phyloP scores from a whole-genome alignment of 2,329 filamentous ascomycete species.

The Neonectria magnoliae region DNA sequence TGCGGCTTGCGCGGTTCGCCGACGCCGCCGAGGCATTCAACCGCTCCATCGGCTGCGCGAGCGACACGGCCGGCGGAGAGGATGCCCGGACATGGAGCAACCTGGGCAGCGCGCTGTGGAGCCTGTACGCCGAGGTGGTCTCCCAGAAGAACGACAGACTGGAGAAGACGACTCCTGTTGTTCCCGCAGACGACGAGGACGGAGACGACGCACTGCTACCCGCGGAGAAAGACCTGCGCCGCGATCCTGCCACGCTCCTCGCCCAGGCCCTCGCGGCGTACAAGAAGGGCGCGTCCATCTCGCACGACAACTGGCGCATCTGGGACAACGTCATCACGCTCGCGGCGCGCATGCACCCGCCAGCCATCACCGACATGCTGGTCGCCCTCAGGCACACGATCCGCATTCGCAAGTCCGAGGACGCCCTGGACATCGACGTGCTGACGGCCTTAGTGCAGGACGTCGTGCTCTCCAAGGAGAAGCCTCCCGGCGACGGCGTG shows the following conservation, averaged over 20 bases:
- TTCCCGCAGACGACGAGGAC: conserved; percentile 40
- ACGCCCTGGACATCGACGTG: conserved; percentile 79
- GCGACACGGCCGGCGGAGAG: conserved; percentile 75
- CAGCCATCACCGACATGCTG: conserved; percentile 79
- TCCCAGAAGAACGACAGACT: conserved; percentile 48
- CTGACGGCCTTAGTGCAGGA: conserved; percentile 78
- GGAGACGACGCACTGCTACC: conserved; percentile 34
- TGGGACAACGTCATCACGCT: conserved; percentile 97
- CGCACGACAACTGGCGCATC: conserved; percentile 88
- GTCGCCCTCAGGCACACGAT: conserved; percentile 79
- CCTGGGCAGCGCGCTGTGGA: conserved; percentile 83
- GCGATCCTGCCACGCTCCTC: conserved; percentile 70
- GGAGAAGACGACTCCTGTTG: conserved; percentile 32
- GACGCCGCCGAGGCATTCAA: conserved; percentile 86
- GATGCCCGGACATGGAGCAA: conserved; percentile 97
- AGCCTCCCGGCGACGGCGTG: conserved; percentile 43
- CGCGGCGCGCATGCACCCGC: conserved; percentile 79
- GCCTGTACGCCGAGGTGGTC: conserved; percentile 67
- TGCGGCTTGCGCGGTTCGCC: conserved; percentile 80
- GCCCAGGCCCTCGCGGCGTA: conserved; percentile 84
- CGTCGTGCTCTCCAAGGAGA: conserved; percentile 62
- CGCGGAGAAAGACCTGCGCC: conserved; percentile 39
- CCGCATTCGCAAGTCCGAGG: conserved; percentile 80
- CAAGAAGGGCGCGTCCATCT: conserved; percentile 85
- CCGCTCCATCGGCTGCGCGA: conserved; percentile 75